A percentile compares a stretch with the other conserved stretches of the same genome.
phyloP scores from a whole-genome alignment of 2,329 filamentous ascomycete species.

The Sarocladium oryzae region DNA sequence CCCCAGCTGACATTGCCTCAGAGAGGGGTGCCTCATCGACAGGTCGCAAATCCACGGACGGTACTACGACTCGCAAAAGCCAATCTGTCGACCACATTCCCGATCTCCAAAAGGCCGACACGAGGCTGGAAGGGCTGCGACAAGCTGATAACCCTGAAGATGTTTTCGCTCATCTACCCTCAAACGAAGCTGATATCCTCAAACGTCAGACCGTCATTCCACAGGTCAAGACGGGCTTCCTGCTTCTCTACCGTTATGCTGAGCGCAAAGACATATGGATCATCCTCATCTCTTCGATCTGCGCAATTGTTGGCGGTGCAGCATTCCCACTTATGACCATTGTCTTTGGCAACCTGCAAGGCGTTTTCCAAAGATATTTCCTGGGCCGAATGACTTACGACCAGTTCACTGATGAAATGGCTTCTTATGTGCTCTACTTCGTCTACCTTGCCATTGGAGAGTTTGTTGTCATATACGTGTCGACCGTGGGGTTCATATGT shows the following conservation, averaged over 20 bases:
- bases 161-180: constrained; percentile 51
- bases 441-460: constrained; percentile 78
- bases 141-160: constrained; percentile 21
- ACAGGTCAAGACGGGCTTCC: constrained; percentile 2
- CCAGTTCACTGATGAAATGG: constrained; percentile 55
- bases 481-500: constrained; percentile 82
- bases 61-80: not conserved
- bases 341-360: constrained; percentile 71
- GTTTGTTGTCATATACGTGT: constrained; percentile 70
- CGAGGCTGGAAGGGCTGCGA: not conserved
- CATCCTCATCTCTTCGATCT: constrained; percentile 4
- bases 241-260: constrained; percentile 9
- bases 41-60: constrained; percentile 1
- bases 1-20: not conserved
- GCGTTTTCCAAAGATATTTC: constrained; percentile 62
- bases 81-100: not conserved
- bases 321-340: constrained; percentile 75
- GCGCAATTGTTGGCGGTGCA: constrained; percentile 42
- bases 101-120: constrained; percentile 1
- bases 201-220: constrained; percentile 42
- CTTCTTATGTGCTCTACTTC: constrained; percentile 69
- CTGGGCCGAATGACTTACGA: constrained; percentile 37
- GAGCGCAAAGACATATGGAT: constrained; percentile 5
- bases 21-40: not conserved
- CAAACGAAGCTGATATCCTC: constrained; percentile 55